These are phyloP conservation scores for Monilinia fructicola DNA, from an alignment of 2,329 filamentous ascomycete genomes.

Conservation along the genomic window DNA sequence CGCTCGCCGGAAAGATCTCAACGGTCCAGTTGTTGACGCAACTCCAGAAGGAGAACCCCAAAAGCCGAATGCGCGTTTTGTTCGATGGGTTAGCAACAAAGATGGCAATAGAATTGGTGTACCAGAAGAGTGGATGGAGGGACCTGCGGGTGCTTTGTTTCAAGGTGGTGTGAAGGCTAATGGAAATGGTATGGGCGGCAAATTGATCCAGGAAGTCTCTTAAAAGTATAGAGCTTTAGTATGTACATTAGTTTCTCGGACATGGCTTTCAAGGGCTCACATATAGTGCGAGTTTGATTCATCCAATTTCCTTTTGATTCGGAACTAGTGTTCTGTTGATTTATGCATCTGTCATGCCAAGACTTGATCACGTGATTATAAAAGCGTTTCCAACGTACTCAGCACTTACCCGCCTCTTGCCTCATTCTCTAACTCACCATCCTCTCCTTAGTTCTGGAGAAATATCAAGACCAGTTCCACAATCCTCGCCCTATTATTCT, in stretches of 20 bases:
- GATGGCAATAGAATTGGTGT: conserved; percentile 63
- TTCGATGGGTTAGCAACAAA: conserved; percentile 70
- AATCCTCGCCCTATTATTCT: too few species aligned
- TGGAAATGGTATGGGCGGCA: conserved; percentile 32
- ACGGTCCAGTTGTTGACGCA: conserved; percentile 46
- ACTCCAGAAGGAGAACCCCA: conserved; percentile 49
- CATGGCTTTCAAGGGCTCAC: neutral
- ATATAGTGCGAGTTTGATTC: neutral
- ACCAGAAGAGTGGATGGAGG: conserved; percentile 65
- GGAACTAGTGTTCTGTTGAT: neutral
- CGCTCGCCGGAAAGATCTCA: conserved; percentile 45
- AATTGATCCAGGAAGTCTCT: conserved; percentile 41
- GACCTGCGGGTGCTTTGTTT: conserved; percentile 63
- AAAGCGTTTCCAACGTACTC: neutral
- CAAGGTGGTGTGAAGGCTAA: conserved; percentile 35
- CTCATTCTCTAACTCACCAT: neutral
- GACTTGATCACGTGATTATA: neutral
- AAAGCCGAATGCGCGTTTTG: conserved; percentile 59
- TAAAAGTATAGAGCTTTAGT: conserved; percentile 14
- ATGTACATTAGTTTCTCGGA: neutral
- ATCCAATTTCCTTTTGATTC: neutral
- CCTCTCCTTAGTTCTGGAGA: neutral
- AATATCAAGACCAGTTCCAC: neutral
- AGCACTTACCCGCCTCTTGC: neutral
- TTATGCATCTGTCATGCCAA: neutral